phyloP scores from a whole-genome alignment of 345 rosid genomes.

The Eucalyptus curtisii region DNA sequence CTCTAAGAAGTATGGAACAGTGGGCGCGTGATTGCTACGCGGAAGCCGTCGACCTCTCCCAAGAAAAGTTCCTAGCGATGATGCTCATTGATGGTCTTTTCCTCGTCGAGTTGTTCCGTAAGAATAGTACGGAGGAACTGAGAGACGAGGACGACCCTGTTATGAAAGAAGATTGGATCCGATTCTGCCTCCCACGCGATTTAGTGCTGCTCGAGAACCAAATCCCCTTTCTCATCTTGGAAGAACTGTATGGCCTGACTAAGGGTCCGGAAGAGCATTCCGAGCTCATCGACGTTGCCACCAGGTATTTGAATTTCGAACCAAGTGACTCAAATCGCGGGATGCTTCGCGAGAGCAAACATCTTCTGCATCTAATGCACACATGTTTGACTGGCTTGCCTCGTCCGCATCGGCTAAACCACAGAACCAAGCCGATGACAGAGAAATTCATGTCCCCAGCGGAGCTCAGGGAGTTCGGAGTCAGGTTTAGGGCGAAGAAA shows the following conservation, averaged over 20 bases:
- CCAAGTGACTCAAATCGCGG: not conserved
- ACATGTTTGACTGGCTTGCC: not conserved
- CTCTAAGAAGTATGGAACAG: too few species aligned
- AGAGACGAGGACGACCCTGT: not conserved
- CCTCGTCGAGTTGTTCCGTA: not conserved
- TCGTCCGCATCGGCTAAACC: not conserved
- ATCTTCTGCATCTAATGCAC: not conserved
- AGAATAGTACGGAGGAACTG: not conserved
- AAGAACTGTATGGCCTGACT: not conserved
- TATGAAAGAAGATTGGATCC: not conserved
- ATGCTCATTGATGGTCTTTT: not conserved
- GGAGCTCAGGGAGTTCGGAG: not conserved
- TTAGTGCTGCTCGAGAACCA: not conserved
- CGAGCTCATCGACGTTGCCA: not conserved
- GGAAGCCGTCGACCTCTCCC: too few species aligned
- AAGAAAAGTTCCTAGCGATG: too few species aligned
- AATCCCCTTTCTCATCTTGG: not conserved
- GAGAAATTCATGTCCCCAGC: not conserved
- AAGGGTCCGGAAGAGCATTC: not conserved
- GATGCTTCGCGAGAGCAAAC: not conserved
- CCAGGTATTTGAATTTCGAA: not conserved
- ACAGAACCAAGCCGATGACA: not conserved
- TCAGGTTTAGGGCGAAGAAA: not conserved
- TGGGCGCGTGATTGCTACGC: too few species aligned
- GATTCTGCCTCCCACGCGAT: not conserved